Percentiles rank a stretch among this genome's conserved stretches.
These are phyloP conservation scores for Morella rubra DNA, from an alignment of 306 rosid species.

Conservation along the genomic window DNA sequence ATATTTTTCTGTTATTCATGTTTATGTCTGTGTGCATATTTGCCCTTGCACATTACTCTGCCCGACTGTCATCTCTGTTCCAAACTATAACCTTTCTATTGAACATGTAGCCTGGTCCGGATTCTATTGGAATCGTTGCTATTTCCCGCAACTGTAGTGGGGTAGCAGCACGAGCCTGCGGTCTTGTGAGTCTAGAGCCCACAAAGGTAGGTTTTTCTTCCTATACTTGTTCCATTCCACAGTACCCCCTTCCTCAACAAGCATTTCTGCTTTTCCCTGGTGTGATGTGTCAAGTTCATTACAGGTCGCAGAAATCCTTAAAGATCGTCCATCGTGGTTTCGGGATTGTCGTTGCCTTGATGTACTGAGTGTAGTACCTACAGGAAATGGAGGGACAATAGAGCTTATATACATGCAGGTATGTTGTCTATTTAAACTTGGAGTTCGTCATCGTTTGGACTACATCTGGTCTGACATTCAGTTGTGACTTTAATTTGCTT, in stretches of 20 bases:
- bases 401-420: slow-evolving; percentile 99
- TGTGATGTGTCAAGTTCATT: slow-evolving; percentile 4
- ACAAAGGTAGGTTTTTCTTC: slow-evolving; percentile 53
- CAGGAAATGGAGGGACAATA: slow-evolving; percentile 84
- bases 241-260: background rate
- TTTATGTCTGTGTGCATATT: background rate
- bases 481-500: background rate
- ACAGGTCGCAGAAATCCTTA: slow-evolving; percentile 91
- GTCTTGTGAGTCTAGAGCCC: slow-evolving; percentile 99
- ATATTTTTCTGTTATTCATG: background rate
- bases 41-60: background rate
- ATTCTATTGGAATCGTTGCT: slow-evolving; percentile 98
- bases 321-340: slow-evolving; percentile 90
- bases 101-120: slow-evolving; percentile 96
- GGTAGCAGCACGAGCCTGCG: slow-evolving; percentile 98
- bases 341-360: slow-evolving; percentile 90
- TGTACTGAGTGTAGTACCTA: slow-evolving; percentile 72
- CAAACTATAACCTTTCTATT: background rate
- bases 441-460: background rate
- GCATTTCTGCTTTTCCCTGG: background rate
- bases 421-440: background rate
- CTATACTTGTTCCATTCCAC: background rate
- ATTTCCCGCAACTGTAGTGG: slow-evolving; percentile 98
- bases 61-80: too few species aligned
- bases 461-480: background rate